Base-by-base conservation (phyloP, 352 stramenopile genomes). In the Phytophthora agathidicida region DNA sequence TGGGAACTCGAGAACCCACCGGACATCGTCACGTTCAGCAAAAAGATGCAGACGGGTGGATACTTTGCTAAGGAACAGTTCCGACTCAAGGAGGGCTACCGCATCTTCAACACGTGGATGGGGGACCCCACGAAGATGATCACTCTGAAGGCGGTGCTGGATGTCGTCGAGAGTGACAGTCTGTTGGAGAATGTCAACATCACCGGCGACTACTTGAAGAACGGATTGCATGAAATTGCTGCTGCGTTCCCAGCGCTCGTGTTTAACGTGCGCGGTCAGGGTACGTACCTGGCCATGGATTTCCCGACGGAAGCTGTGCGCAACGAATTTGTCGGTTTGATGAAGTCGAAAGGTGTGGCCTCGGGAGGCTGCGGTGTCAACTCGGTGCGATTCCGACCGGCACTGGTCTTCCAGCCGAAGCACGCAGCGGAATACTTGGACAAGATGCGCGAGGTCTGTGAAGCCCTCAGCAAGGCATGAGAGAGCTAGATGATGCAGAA, bases 101-200 rank as follows among this genome's bases (percentile, higher is more conserved):
- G 85, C 35, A 93, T 93, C 33, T 94, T 94, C 68, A 94, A 94
- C 71, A 94, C 85, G 48, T 94, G 85, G 85, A 94, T 94, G 85
- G 85, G 85, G 38, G 85, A 94, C 55, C 85, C 85, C 16, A 75
- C 82, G 27, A 94, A 94, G 65, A 90, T 93, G 80, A 89, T 94
- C 50, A 77, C 79, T 23, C 65, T 92, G 3, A 75, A 94, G 50
- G 81, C 80, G 19, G 87, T 93, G 45, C 60, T 94, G 7, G 76
- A 92, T 5, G 76, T 83, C 7, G 43, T 94, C 11, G 74, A 85
- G 22, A 62, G 60, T 19, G 79, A 91, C 46, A 48, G 68, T 3
- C 55, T 94, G 22, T 66, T 94, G 27, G 77, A 88, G 46, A 94
- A 92, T 49, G 84, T 84, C n/a, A 60, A 62, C 5, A 77, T 92